phyloP scores from a whole-genome alignment of 2,329 filamentous ascomycete species.

The Ophiostoma fasciatum region DNA sequence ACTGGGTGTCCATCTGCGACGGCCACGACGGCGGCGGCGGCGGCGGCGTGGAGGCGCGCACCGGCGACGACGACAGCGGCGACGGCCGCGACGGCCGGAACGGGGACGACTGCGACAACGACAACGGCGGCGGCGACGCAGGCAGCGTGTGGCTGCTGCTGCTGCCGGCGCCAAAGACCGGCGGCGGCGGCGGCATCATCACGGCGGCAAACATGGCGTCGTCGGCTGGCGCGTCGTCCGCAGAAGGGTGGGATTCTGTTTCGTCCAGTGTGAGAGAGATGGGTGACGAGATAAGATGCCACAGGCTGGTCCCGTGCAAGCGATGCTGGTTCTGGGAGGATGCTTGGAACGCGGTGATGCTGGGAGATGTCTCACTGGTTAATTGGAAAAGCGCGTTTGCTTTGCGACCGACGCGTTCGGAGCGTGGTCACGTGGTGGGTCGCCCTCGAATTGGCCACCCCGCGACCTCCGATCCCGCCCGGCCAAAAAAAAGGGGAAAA shows the following conservation, averaged over 20 bases:
- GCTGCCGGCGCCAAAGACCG: constrained; percentile 2
- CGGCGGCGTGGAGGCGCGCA: constrained; percentile 34
- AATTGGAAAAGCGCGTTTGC: neutral
- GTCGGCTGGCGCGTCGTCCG: too few species aligned
- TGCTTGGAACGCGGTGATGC: too few species aligned
- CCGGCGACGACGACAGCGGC: constrained; percentile 43
- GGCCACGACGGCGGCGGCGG: neutral
- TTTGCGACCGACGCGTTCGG: too few species aligned
- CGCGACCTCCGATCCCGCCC: constrained; percentile 8
- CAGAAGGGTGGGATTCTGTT: too few species aligned
- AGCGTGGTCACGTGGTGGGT: too few species aligned
- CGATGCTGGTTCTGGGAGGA: too few species aligned
- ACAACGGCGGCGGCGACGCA: constrained; percentile 27
- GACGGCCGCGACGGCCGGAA: constrained; percentile 35
- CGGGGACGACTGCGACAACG: constrained; percentile 17
- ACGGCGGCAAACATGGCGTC: constrained; percentile 9
- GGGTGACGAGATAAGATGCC: too few species aligned
- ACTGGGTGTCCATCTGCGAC: constrained; percentile 24
- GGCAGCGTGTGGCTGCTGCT: constrained; percentile 18
- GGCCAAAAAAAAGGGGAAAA: neutral
- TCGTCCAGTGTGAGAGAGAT: too few species aligned
- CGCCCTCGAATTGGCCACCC: too few species aligned
- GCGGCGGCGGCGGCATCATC: constrained; percentile 5
- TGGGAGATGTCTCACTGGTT: too few species aligned
- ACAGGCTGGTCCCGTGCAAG: too few species aligned